phyloP scores from a whole-genome alignment of 2,329 filamentous ascomycete genomes.

The Xylogone sp. region DNA sequence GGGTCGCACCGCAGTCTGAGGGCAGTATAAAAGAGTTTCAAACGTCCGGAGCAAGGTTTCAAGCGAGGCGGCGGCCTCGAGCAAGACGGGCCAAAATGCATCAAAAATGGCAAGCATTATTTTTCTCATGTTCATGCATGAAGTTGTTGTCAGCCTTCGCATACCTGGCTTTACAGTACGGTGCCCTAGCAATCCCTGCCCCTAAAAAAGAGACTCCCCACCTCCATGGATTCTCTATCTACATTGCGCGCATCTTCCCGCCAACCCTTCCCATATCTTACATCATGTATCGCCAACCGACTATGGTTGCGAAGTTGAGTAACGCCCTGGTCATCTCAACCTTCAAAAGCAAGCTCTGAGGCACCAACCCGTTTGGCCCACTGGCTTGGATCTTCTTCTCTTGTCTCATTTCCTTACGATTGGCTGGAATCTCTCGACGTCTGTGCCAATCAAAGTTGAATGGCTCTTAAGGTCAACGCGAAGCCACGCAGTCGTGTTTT shows the following conservation, averaged over 20 bases:
- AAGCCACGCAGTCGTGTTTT: conserved; percentile 37
- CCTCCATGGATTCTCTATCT: conserved; percentile 25
- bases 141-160: conserved; percentile 27
- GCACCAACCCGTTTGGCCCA: conserved; percentile 25
- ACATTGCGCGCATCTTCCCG: conserved; percentile 30
- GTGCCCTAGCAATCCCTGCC: conserved; percentile 15
- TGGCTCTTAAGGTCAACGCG: conserved; percentile 34
- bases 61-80: conserved; percentile 18
- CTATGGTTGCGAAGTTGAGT: conserved; percentile 26
- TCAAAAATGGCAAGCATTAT: conserved; percentile 19
- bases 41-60: conserved; percentile 24
- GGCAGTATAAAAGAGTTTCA: conserved; percentile 29
- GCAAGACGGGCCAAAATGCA: conserved; percentile 7
- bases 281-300: conserved; percentile 19
- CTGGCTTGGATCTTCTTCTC: conserved; percentile 15
- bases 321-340: conserved; percentile 21
- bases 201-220: conserved; percentile 10
- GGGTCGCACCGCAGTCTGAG: conserved; percentile 25
- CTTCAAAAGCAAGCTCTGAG: conserved; percentile 20
- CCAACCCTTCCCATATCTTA: conserved; percentile 21
- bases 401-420: conserved; percentile 38
- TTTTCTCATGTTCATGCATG: conserved; percentile 31
- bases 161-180: conserved; percentile 21
- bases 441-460: conserved; percentile 41
- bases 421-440: conserved; percentile 26